These are phyloP conservation scores for Euphorbia corollata DNA, from an alignment of 441 rosid species.

Conservation along the genomic window DNA sequence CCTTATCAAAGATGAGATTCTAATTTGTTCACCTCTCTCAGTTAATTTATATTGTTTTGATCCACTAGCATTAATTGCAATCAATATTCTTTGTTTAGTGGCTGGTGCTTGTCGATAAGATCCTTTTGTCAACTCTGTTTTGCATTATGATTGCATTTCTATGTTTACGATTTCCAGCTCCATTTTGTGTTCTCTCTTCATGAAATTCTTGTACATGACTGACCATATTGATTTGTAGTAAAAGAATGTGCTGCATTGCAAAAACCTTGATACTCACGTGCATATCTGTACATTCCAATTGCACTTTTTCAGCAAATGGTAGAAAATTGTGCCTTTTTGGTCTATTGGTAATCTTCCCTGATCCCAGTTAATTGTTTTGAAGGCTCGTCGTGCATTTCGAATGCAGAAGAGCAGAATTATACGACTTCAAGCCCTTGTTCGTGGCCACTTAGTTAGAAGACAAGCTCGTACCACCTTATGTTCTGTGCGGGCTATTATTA, in stretches of 20 bases:
- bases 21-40: background rate
- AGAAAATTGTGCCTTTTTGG: background rate
- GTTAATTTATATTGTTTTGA: background rate
- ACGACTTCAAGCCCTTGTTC: conserved; percentile 79
- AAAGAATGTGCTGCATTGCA: conserved; percentile 9
- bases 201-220: background rate
- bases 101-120: background rate
- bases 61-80: background rate
- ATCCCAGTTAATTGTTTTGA: conserved; percentile 20
- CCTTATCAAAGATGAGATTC: background rate
- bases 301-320: background rate
- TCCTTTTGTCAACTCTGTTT: background rate
- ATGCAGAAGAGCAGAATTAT: conserved; percentile 54
- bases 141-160: background rate
- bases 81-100: background rate
- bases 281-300: background rate
- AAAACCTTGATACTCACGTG: background rate
- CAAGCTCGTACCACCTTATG: conserved; percentile 75
- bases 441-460: conserved; percentile 77
- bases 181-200: background rate
- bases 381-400: conserved; percentile 56
- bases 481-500: conserved; percentile 65
- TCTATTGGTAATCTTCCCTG: conserved; percentile 6
- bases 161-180: background rate
- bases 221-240: background rate